Evolutionary conservation across 1,139 yeast genomes (phyloP).

Genomic region (Yarrowia galli): DNA sequence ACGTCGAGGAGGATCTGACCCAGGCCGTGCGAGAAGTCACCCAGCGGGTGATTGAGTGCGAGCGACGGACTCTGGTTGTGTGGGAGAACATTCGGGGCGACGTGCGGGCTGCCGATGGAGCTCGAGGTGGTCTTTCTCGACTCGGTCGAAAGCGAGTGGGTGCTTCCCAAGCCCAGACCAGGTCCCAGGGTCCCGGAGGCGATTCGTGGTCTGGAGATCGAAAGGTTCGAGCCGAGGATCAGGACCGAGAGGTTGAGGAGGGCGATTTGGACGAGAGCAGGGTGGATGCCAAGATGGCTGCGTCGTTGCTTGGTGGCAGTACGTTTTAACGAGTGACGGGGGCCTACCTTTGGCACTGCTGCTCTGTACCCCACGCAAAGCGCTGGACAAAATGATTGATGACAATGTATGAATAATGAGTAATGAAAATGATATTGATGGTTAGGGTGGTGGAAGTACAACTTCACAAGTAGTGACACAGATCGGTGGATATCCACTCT

Average conservation of each 20-base stretch:
- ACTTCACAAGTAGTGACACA: too few species aligned
- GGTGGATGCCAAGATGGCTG: slow-evolving; percentile 85
- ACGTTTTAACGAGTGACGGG: neutral
- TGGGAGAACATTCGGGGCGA: slow-evolving; percentile 79
- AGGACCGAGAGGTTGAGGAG: slow-evolving; percentile 48
- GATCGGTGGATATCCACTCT: too few species aligned
- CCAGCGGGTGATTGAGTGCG: slow-evolving; percentile 80
- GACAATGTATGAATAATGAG: slow-evolving; percentile 18
- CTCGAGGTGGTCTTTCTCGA: slow-evolving; percentile 80
- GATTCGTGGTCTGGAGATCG: slow-evolving; percentile 66
- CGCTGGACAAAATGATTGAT: slow-evolving; percentile 10
- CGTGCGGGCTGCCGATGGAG: slow-evolving; percentile 72
- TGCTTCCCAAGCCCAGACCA: slow-evolving; percentile 49
- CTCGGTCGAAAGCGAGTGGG: slow-evolving; percentile 72
- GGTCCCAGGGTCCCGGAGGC: slow-evolving; percentile 63
- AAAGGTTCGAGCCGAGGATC: slow-evolving; percentile 53
- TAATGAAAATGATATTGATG: slow-evolving; percentile 25
- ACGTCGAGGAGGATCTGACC: slow-evolving; percentile 64
- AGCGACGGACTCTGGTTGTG: slow-evolving; percentile 76
- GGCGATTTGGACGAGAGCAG: slow-evolving; percentile 49
- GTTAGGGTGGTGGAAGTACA: too few species aligned
- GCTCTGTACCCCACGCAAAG: too few species aligned
- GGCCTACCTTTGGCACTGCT: too few species aligned
- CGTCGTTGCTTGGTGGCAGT: slow-evolving; percentile 65
- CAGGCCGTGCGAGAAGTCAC: slow-evolving; percentile 66